These are phyloP conservation scores for Dactylellina parvicollis DNA, from an alignment of 2,329 filamentous ascomycete genomes.

Conservation along the genomic window DNA sequence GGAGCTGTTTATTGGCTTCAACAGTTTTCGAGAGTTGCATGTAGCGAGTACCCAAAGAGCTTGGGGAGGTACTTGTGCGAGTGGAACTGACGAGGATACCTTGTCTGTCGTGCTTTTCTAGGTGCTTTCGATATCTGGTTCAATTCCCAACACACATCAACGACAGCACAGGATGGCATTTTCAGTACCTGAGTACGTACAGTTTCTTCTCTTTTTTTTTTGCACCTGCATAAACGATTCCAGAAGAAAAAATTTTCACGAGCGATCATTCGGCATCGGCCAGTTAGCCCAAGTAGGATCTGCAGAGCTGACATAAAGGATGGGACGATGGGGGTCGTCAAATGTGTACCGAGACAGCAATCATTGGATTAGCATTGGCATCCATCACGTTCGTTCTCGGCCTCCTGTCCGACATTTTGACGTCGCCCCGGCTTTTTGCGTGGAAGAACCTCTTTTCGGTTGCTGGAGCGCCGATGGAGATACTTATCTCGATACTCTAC, in stretches of 20 bases:
- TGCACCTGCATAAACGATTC: constrained; percentile 40
- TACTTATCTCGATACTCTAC: constrained; percentile 76
- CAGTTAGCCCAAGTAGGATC: constrained; percentile 32
- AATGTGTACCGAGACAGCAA: constrained; percentile 60
- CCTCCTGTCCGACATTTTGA: constrained; percentile 72
- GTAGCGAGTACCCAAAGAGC: constrained; percentile 24
- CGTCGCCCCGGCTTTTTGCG: constrained; percentile 69
- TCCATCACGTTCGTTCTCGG: constrained; percentile 71
- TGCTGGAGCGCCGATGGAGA: constrained; percentile 74
- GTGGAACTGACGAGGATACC: constrained; percentile 37
- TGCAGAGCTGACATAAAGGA: constrained; percentile 52
- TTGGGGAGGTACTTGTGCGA: constrained; percentile 10
- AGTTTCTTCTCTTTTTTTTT: constrained; percentile 4
- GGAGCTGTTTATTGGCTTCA: constrained; percentile 14
- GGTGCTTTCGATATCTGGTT: constrained; percentile 38
- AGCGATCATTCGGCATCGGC: constrained; percentile 25
- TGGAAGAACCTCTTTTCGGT: constrained; percentile 75
- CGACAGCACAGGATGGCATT: constrained; percentile 51
- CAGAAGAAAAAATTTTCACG: constrained; percentile 1
- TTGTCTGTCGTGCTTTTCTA: constrained; percentile 9
- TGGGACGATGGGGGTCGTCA: constrained; percentile 31
- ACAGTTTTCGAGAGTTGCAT: constrained; percentile 6
- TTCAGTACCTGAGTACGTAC: constrained; percentile 52
- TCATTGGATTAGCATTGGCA: constrained; percentile 73
- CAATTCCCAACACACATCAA: constrained; percentile 49